Percentiles rank a stretch among this genome's conserved stretches.
phyloP scores from a whole-genome alignment of 108 stramenopile genomes.

The Phaeodactylum tricornutum region DNA sequence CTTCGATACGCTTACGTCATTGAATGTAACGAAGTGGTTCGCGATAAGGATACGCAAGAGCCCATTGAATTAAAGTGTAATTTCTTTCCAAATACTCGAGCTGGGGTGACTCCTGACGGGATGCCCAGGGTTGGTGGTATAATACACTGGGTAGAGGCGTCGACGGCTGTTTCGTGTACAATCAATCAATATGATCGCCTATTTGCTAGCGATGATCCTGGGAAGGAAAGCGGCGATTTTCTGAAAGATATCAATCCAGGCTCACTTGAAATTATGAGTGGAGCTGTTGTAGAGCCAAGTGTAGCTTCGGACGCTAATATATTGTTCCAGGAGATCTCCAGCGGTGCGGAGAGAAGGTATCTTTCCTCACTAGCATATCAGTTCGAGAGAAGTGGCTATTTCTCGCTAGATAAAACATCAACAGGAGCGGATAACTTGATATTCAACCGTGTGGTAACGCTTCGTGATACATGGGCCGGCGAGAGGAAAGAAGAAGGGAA shows the following conservation, averaged over 20 bases:
- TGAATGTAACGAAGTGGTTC: constrained; percentile 67
- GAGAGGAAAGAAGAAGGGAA: constrained; percentile 12
- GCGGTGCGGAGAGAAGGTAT: constrained; percentile 21
- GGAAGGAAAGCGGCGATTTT: constrained; percentile 70
- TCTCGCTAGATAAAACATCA: constrained; percentile 59
- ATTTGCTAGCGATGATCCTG: constrained; percentile 76
- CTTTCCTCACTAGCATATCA: constrained; percentile 62
- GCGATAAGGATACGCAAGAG: constrained; percentile 60
- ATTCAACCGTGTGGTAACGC: constrained; percentile 83
- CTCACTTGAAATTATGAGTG: constrained; percentile 50
- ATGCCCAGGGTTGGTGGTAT: constrained; percentile 81
- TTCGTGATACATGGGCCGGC: constrained; percentile 75
- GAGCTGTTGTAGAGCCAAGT: constrained; percentile 68
- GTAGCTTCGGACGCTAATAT: constrained; percentile 43
- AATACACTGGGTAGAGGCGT: constrained; percentile 84
- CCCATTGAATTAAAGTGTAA: constrained; percentile 67
- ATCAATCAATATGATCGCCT: constrained; percentile 83
- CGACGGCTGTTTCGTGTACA: constrained; percentile 44
- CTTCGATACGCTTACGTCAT: constrained; percentile 87
- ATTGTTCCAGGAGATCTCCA: constrained; percentile 24
- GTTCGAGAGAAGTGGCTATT: constrained; percentile 87
- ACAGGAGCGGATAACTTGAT: constrained; percentile 45
- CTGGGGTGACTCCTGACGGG: constrained; percentile 76
- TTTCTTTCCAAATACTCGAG: constrained; percentile 64
- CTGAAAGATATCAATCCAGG: constrained; percentile 71